Percentiles rank a stretch among this genome's conserved stretches.
Evolutionary conservation across 805 yeast species (phyloP).

Genomic region (Starmera dryadoides): DNA sequence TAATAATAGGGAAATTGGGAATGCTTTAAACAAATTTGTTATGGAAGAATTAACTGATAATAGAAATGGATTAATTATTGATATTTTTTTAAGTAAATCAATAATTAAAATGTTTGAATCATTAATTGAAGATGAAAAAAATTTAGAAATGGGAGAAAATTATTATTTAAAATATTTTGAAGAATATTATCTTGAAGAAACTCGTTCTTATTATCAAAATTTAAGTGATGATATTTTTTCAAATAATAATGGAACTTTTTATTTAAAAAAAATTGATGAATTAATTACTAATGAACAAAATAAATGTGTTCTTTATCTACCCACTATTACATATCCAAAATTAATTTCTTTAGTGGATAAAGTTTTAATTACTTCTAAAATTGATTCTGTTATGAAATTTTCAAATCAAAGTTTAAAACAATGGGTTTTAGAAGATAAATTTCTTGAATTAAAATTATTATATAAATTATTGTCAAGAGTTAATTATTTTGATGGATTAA

Average conservation of each 20-base stretch:
- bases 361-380: conserved; percentile 47
- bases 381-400: conserved; percentile 45
- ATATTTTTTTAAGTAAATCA: conserved; percentile 52
- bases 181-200: conserved; percentile 47
- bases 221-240: conserved; percentile 38
- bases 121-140: conserved; percentile 37
- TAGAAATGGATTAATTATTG: conserved; percentile 50
- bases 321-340: conserved; percentile 46
- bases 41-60: conserved; percentile 49
- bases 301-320: conserved; percentile 45
- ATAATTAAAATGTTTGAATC: conserved; percentile 67
- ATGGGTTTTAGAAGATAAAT: conserved; percentile 46
- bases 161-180: conserved; percentile 63
- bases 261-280: conserved; percentile 42
- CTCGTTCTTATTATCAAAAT: conserved; percentile 47
- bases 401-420: conserved; percentile 48
- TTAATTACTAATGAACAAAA: conserved; percentile 58
- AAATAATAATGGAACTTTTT: conserved; percentile 42
- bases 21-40: conserved; percentile 38
- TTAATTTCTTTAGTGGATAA: conserved; percentile 50
- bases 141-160: conserved; percentile 40
- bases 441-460: conserved; percentile 35
- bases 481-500: conserved; percentile 46
- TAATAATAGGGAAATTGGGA: conserved; percentile 43
- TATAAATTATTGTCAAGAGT: conserved; percentile 47